A percentile compares a stretch with the other conserved stretches of the same genome.
Conservation (phyloP, 2,329 filamentous ascomycete species). For the Neophaeococcomyces aloes region DNA sequence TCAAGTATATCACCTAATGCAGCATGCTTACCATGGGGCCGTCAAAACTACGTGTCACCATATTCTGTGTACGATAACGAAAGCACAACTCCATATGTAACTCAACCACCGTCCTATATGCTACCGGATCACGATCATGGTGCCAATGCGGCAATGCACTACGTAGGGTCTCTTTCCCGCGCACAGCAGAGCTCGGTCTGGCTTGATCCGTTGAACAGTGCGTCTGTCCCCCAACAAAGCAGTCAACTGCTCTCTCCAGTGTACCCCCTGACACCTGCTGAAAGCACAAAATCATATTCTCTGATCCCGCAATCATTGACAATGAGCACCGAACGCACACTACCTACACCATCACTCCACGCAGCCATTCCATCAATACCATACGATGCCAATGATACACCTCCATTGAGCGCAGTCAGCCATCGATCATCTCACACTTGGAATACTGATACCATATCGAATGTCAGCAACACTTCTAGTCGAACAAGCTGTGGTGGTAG, state of each 20-base stretch:
- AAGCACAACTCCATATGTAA: constrained; percentile 24
- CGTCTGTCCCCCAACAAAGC: constrained; percentile 1
- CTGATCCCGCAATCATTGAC: constrained; percentile 2
- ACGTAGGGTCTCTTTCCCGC: background rate
- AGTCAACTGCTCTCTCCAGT: background rate
- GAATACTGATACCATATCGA: constrained; percentile 7
- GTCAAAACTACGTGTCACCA: background rate
- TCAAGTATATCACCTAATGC: background rate
- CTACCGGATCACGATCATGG: constrained; percentile 25
- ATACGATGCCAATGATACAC: constrained; percentile 4
- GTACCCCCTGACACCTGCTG: constrained; percentile 6
- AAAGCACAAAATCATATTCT: constrained; percentile 3
- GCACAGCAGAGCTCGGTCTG: constrained; percentile 4
- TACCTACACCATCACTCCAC: background rate
- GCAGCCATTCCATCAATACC: background rate
- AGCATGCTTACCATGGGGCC: background rate
- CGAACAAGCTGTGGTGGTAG: constrained; percentile 6
- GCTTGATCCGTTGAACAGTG: constrained; percentile 4
- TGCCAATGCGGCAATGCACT: background rate
- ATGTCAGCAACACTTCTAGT: constrained; percentile 9
- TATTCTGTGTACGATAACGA: constrained; percentile 29
- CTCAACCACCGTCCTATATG: constrained; percentile 28
- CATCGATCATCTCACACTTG: constrained; percentile 10
- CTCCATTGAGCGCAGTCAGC: constrained; percentile 7
- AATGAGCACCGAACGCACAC: constrained; percentile 5